Conservation (phyloP, 805 yeast genomes). For the Saturnispora dispora region DNA sequence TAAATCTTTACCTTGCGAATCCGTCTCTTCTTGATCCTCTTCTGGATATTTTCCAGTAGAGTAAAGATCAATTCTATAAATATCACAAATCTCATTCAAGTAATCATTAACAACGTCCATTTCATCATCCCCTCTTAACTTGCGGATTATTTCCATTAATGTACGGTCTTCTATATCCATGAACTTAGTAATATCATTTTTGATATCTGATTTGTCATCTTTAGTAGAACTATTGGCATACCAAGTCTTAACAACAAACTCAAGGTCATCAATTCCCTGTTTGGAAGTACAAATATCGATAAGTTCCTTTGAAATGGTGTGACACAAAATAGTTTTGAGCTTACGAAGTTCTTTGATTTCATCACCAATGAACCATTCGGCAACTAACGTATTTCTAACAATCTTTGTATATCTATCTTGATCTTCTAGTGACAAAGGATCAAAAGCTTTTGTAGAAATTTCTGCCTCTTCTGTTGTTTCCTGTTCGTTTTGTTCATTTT, state of each 20-base stretch:
- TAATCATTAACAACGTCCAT: constrained; percentile 21
- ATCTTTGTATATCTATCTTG: constrained; percentile 12
- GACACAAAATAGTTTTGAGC: constrained; percentile 1
- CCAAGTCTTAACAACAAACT: not conserved
- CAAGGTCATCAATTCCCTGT: constrained; percentile 4
- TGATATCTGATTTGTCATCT: not conserved
- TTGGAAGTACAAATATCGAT: not conserved
- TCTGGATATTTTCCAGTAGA: constrained; percentile 13
- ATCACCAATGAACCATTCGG: constrained; percentile 11
- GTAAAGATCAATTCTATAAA: constrained; percentile 23
- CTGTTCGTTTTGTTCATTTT: not conserved
- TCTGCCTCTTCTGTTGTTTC: not conserved
- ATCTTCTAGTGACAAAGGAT: not conserved
- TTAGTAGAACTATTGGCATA: not conserved
- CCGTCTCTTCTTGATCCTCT: constrained; percentile 2
- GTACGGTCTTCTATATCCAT: constrained; percentile 14
- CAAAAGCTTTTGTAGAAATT: not conserved
- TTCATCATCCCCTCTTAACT: constrained; percentile 23
- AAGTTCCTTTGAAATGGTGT: constrained; percentile 6
- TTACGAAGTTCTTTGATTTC: constrained; percentile 13
- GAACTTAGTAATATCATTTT: not conserved
- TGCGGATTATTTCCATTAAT: constrained; percentile 16
- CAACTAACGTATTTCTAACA: constrained; percentile 11
- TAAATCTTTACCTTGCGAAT: constrained; percentile 5
- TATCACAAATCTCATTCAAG: constrained; percentile 23